phyloP scores from a whole-genome alignment of 805 yeast species.

The Myxozyma udenii region DNA sequence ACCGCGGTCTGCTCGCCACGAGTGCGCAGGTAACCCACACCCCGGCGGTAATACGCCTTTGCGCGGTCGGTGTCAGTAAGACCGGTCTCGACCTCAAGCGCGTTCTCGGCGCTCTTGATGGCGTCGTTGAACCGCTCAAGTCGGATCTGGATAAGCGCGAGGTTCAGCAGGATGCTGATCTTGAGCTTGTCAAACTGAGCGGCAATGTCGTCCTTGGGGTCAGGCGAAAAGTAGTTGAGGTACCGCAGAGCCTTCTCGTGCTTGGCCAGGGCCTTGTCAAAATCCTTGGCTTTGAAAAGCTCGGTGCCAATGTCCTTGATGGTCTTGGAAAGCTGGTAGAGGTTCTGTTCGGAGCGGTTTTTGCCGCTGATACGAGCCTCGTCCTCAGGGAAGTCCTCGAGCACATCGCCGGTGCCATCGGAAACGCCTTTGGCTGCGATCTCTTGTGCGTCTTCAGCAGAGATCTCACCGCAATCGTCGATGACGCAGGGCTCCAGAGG shows the following conservation, averaged over 20 bases:
- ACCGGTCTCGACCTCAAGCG: conserved; percentile 52
- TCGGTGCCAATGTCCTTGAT: conserved; percentile 80
- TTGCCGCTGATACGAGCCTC: conserved; percentile 59
- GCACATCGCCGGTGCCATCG: conserved; percentile 81
- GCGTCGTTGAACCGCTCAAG: conserved; percentile 54
- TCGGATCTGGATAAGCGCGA: conserved; percentile 72
- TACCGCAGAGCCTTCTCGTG: conserved; percentile 71
- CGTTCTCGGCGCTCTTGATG: conserved; percentile 60
- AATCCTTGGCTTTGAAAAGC: conserved; percentile 63
- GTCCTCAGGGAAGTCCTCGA: conserved; percentile 71
- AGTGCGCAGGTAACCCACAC: conserved; percentile 60
- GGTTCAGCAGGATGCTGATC: conserved; percentile 62
- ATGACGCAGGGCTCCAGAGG: conserved; percentile 72
- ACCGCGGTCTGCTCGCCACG: conserved; percentile 72
- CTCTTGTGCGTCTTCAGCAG: conserved; percentile 50
- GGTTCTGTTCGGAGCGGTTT: conserved; percentile 54
- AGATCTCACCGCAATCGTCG: conserved; percentile 70
- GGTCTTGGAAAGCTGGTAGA: conserved; percentile 59
- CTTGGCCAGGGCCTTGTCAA: conserved; percentile 56
- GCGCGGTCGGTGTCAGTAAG: conserved; percentile 69
- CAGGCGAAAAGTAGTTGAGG: conserved; percentile 70
- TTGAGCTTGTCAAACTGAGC: conserved; percentile 44
- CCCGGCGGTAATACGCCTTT: conserved; percentile 85
- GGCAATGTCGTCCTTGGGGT: conserved; percentile 39
- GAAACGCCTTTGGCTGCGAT: conserved; percentile 35